A percentile compares a stretch with the other conserved stretches of the same genome.
Evolutionary conservation across 495 filamentous ascomycete genomes (phyloP).

Genomic region (Penicillium riverlandense): DNA sequence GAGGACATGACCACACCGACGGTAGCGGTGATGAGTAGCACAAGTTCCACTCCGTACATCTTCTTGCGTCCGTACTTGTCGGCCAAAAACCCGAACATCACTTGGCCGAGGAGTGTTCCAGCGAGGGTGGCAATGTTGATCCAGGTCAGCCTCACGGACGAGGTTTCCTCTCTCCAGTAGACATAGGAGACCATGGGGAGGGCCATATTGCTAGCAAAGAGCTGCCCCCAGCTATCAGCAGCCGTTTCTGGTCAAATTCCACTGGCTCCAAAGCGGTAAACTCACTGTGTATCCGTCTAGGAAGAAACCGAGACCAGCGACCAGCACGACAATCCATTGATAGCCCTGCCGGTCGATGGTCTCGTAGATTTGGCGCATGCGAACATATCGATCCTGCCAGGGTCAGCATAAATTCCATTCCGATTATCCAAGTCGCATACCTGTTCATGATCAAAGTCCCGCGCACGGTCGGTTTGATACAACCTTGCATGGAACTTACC

Average conservation of each 20-base stretch:
- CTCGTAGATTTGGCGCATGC: conserved; percentile 42
- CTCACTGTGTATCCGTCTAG: conserved; percentile 61
- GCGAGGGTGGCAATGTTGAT: conserved; percentile 56
- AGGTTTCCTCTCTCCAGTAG: conserved; percentile 47
- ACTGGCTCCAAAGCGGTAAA: background rate
- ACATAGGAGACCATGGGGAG: conserved; percentile 55
- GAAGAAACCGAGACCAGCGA: conserved; percentile 61
- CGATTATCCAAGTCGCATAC: conserved; percentile 8
- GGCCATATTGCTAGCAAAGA: conserved; percentile 60
- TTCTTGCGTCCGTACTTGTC: conserved; percentile 55
- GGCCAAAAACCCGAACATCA: conserved; percentile 56
- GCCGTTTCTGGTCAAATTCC: background rate
- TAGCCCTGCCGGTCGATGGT: conserved; percentile 41
- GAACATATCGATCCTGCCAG: conserved; percentile 38
- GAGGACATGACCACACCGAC: conserved; percentile 48
- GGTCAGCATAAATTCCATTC: background rate
- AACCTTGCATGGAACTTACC: conserved; percentile 31
- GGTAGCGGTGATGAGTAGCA: conserved; percentile 49
- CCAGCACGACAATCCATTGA: conserved; percentile 45
- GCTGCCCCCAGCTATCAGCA: conserved; percentile 15
- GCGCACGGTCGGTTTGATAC: conserved; percentile 43
- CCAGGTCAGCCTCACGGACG: conserved; percentile 29
- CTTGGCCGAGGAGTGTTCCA: conserved; percentile 52
- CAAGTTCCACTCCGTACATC: conserved; percentile 58
- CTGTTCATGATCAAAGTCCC: conserved; percentile 44